phyloP scores from a whole-genome alignment of 2,329 filamentous ascomycete species.

The Hirsutella thompsonii region DNA sequence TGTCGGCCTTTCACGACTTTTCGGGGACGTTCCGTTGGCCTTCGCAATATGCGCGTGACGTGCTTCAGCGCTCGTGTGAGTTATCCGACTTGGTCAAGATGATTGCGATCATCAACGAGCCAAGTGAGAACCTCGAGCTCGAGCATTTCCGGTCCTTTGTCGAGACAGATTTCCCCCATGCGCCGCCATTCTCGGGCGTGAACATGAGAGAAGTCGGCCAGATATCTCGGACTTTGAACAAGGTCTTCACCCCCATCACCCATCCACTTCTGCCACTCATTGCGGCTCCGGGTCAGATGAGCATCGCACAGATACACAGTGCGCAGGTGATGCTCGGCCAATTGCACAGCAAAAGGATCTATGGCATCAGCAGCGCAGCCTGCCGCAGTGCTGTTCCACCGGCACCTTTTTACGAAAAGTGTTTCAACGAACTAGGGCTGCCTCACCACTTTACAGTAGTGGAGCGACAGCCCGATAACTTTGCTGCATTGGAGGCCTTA shows the following conservation, averaged over 20 bases:
- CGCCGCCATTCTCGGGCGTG: constrained; percentile 66
- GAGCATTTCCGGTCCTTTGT: constrained; percentile 79
- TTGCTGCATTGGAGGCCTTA: constrained; percentile 56
- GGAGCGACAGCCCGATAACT: constrained; percentile 53
- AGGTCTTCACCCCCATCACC: constrained; percentile 78
- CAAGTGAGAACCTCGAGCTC: constrained; percentile 80
- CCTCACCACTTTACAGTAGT: constrained; percentile 69
- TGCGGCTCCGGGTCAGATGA: constrained; percentile 75
- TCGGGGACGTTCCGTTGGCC: constrained; percentile 77
- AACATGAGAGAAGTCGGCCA: constrained; percentile 85
- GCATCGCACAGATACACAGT: constrained; percentile 72
- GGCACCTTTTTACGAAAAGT: constrained; percentile 77
- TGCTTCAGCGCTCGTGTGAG: constrained; percentile 58
- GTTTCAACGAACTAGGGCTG: constrained; percentile 72
- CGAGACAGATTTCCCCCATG: constrained; percentile 52
- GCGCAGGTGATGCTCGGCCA: constrained; percentile 69
- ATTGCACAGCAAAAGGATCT: constrained; percentile 66
- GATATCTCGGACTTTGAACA: constrained; percentile 71
- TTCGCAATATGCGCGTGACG: constrained; percentile 53
- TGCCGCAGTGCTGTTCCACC: constrained; percentile 54
- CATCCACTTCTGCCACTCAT: constrained; percentile 75
- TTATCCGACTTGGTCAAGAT: constrained; percentile 85
- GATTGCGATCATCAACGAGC: constrained; percentile 71
- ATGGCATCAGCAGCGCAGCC: constrained; percentile 61
- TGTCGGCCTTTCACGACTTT: constrained; percentile 88